phyloP scores from a whole-genome alignment of 345 rosid genomes.

The Sonneratia alba region DNA sequence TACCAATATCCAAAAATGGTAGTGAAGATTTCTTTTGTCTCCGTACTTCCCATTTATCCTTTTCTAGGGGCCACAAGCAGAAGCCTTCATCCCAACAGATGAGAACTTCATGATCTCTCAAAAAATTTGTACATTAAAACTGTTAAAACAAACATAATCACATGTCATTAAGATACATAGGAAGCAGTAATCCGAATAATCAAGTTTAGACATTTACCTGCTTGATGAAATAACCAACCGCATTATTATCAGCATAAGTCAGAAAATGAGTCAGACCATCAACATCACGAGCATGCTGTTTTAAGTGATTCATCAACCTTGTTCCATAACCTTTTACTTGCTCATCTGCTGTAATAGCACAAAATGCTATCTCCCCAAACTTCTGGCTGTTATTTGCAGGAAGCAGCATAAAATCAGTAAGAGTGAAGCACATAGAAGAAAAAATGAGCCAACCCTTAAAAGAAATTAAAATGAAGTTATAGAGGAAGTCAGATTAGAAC shows the following conservation, averaged over 20 bases:
- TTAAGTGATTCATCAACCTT: conserved; percentile 98
- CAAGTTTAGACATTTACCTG: conserved; percentile 41
- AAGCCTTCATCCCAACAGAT: neutral
- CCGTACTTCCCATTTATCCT: neutral
- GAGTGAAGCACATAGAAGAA: neutral
- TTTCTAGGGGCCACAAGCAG: neutral
- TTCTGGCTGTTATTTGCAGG: conserved; percentile 51
- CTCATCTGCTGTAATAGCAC: conserved; percentile 99
- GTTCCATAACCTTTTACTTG: conserved; percentile 99
- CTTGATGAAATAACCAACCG: conserved; percentile 96
- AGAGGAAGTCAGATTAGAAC: neutral
- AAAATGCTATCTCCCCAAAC: conserved; percentile 99
- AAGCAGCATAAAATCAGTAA: conserved; percentile 1
- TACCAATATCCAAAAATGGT: neutral
- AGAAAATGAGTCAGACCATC: conserved; percentile 97
- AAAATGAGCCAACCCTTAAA: neutral
- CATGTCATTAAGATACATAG: neutral
- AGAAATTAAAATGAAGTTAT: neutral
- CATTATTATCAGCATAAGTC: conserved; percentile 97
- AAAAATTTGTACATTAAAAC: neutral
- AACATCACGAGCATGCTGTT: conserved; percentile 88
- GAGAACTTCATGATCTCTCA: neutral
- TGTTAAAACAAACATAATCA: conserved; percentile 1
- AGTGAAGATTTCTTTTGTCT: neutral
- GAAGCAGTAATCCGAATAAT: conserved; percentile 1